phyloP scores from a whole-genome alignment of 1,284 basidiomycete genomes.

The Lignosus rhinocerotis region DNA sequence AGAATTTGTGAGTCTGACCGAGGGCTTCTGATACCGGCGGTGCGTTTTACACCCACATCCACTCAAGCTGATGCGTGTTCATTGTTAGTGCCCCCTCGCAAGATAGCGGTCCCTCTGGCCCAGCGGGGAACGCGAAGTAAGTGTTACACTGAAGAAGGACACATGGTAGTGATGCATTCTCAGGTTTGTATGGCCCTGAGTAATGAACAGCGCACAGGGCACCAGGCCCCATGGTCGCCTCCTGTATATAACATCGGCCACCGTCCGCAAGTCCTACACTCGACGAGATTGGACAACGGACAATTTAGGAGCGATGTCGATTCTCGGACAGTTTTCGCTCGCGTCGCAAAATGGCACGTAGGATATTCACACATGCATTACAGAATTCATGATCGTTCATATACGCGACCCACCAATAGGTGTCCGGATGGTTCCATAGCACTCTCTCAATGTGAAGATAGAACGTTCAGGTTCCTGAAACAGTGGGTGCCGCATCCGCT shows the following conservation, averaged over 20 bases:
- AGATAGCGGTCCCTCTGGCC: no score
- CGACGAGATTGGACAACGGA: neutral
- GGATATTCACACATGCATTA: neutral
- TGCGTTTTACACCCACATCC: no score
- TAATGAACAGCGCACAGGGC: neutral
- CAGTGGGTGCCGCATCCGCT: slow-evolving; percentile 32
- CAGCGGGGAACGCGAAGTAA: neutral
- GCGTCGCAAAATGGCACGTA: slow-evolving; percentile 51
- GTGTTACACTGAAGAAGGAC: neutral
- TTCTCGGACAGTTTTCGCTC: slow-evolving; percentile 37
- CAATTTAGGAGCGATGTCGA: neutral
- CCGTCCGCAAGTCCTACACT: slow-evolving; percentile 6
- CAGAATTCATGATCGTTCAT: neutral
- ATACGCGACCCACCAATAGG: slow-evolving; percentile 40
- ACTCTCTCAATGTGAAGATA: slow-evolving; percentile 63
- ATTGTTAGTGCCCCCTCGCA: no score
- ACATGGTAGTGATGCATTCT: neutral
- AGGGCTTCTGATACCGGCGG: no score
- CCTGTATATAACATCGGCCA: slow-evolving; percentile 14
- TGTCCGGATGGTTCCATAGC: slow-evolving; percentile 63
- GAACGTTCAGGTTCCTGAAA: slow-evolving; percentile 50
- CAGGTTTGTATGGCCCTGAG: neutral
- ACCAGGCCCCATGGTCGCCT: slow-evolving; percentile 10
- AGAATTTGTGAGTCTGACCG: no score
- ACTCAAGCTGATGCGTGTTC: no score